Conservation (phyloP, 163 green algal genomes). For the Prototheca cutis region DNA sequence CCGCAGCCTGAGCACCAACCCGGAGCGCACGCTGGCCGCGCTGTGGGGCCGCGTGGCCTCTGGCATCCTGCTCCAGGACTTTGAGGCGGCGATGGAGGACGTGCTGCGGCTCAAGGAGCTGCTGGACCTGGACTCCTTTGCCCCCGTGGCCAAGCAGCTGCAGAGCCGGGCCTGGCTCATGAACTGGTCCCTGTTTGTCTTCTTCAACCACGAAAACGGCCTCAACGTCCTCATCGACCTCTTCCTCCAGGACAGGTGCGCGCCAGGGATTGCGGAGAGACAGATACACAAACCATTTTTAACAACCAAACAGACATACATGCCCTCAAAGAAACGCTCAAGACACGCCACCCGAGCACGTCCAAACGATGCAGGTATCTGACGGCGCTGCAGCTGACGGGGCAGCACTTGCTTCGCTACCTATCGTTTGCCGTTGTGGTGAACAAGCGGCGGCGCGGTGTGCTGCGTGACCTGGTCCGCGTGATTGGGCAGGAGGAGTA, state of each 20-base stretch:
- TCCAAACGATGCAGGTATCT: conserved; percentile 83
- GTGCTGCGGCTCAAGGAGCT: conserved; percentile 85
- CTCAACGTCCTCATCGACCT: conserved; percentile 90
- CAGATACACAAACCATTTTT: too few species aligned
- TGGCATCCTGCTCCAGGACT: conserved; percentile 87
- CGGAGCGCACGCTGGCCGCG: conserved; percentile 66
- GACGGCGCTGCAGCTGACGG: conserved; percentile 88
- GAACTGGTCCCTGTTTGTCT: conserved; percentile 96
- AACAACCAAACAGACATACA: too few species aligned
- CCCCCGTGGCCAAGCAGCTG: conserved; percentile 66
- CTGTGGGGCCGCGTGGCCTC: conserved; percentile 94
- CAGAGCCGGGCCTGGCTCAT: conserved; percentile 96
- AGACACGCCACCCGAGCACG: too few species aligned
- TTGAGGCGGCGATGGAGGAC: conserved; percentile 81
- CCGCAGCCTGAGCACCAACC: conserved; percentile 75
- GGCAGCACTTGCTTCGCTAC: conserved; percentile 92
- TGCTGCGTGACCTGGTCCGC: conserved; percentile 76
- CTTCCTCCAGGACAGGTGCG: conserved; percentile 75
- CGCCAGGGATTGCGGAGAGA: not conserved
- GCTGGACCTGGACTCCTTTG: conserved; percentile 80
- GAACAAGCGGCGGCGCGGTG: conserved; percentile 70
- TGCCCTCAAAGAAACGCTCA: too few species aligned
- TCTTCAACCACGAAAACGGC: conserved; percentile 97
- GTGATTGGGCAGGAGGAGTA: conserved; percentile 53
- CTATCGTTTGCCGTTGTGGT: conserved; percentile 79